Percentiles rank a stretch among this genome's conserved stretches.
Evolutionary conservation across 345 rosid genomes (phyloP).

Genomic region (Aegle marmelos): DNA sequence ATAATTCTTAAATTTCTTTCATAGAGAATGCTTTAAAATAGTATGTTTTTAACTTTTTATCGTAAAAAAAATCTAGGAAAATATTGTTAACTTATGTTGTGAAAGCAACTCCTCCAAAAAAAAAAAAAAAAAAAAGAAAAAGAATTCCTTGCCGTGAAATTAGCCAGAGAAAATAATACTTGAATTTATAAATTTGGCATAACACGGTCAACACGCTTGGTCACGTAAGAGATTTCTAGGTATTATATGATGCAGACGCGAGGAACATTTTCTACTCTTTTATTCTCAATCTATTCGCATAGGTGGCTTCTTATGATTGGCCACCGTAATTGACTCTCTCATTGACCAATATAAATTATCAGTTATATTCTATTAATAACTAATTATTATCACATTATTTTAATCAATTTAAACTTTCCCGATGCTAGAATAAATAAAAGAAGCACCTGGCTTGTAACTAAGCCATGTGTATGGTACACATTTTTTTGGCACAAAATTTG

Average conservation of each 20-base stretch:
- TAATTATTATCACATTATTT: background rate
- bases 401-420: background rate
- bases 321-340: background rate
- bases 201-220: background rate
- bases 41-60: too few species aligned
- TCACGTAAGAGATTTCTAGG: background rate
- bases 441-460: background rate
- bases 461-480: slow-evolving; percentile 2
- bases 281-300: background rate
- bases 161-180: background rate
- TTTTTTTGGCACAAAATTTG: background rate
- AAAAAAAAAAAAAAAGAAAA: too few species aligned
- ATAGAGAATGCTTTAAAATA: background rate
- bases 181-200: background rate
- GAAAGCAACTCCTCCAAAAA: background rate
- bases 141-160: background rate
- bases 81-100: too few species aligned
- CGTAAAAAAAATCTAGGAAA: background rate
- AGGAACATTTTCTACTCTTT: background rate
- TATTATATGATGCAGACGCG: background rate
- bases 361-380: background rate
- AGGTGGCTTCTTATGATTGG: background rate
- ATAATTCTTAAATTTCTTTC: background rate
- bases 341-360: background rate
- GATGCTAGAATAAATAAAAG: background rate